These are phyloP conservation scores for Trichosporon coremiiforme DNA, from an alignment of 1,284 basidiomycete genomes.

Conservation along the genomic window DNA sequence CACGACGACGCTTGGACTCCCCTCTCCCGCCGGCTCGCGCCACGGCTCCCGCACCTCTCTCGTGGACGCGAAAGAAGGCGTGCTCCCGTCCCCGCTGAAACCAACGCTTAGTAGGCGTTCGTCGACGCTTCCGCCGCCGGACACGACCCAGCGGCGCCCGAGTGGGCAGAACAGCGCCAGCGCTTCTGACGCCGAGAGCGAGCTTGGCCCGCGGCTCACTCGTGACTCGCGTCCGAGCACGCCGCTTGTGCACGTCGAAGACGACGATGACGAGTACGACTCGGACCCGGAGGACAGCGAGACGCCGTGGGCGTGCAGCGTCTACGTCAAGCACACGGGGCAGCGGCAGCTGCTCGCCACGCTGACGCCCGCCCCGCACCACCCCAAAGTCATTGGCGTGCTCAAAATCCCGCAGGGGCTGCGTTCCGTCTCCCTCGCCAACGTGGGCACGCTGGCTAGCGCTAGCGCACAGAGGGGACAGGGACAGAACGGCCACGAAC, in stretches of 20 bases:
- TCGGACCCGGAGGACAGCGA: conserved; percentile 94
- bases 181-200: conserved; percentile 14
- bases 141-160: background rate
- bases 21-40: conserved; percentile 16
- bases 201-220: background rate
- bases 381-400: conserved; percentile 90
- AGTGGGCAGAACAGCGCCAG: background rate
- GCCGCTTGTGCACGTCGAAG: conserved; percentile 19
- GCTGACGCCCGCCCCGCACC: conserved; percentile 88
- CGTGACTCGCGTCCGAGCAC: conserved; percentile 7
- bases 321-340: conserved; percentile 53
- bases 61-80: background rate
- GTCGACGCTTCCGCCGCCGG: conserved; percentile 8
- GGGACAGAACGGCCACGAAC: conserved; percentile 20
- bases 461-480: conserved; percentile 5
- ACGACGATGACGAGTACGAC: conserved; percentile 54
- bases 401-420: conserved; percentile 86
- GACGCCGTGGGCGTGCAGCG: conserved; percentile 84
- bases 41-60: conserved; percentile 21
- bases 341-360: conserved; percentile 62
- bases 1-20: conserved; percentile 13
- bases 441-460: conserved; percentile 6
- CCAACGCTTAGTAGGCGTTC: conserved; percentile 6
- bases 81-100: background rate
- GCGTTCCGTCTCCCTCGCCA: conserved; percentile 63